Conservation (phyloP, 495 filamentous ascomycete species). For the Penicillium canescens region DNA sequence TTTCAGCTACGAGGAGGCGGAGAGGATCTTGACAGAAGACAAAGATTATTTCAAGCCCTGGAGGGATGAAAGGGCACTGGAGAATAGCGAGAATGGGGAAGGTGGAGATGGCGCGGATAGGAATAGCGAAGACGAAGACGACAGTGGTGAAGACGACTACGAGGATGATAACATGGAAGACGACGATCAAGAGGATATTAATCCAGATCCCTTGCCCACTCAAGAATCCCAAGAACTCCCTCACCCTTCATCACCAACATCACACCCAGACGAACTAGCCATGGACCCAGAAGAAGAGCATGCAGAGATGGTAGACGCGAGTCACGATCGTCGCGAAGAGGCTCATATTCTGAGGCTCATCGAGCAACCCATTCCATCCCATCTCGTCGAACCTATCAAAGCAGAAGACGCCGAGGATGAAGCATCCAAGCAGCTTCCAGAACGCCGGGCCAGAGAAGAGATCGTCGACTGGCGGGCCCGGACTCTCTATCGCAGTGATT, state of each 20-base stretch:
- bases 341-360: slow-evolving; percentile 55
- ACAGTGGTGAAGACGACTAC: slow-evolving; percentile 8
- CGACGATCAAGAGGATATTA: neutral
- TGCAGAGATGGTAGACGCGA: slow-evolving; percentile 54
- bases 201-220: neutral
- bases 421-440: slow-evolving; percentile 11
- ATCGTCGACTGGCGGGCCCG: slow-evolving; percentile 47
- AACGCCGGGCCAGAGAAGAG: slow-evolving; percentile 33
- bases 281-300: slow-evolving; percentile 46
- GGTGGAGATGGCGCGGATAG: slow-evolving; percentile 9
- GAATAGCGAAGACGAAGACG: slow-evolving; percentile 19
- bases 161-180: slow-evolving; percentile 25
- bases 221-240: neutral
- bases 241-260: slow-evolving; percentile 1
- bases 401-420: slow-evolving; percentile 18
- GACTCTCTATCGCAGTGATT: slow-evolving; percentile 45
- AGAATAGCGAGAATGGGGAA: slow-evolving; percentile 12
- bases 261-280: slow-evolving; percentile 13
- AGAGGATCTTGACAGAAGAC: slow-evolving; percentile 42
- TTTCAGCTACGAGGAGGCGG: slow-evolving; percentile 54
- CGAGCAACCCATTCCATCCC: slow-evolving; percentile 20
- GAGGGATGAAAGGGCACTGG: too few relatives aligned
- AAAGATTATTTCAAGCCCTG: neutral
- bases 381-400: slow-evolving; percentile 10
- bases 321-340: slow-evolving; percentile 56